Evolutionary conservation across 176 grass and related monocot genomes (phyloP), one percentile per base, ranked within the genome.

Genomic region (Puccinellia tenuiflora): DNA sequence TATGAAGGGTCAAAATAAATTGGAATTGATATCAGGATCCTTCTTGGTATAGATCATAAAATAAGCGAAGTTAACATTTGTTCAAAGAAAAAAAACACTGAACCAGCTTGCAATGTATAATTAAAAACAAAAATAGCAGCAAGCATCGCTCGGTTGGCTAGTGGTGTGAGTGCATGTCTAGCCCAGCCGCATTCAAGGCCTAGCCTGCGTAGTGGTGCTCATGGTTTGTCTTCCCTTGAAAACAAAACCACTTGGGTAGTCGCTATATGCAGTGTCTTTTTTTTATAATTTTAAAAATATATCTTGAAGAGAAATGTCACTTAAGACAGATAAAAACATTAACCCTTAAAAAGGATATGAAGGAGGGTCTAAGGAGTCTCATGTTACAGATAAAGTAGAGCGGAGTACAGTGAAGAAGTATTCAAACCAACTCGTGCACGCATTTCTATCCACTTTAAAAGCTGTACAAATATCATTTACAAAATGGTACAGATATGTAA

Each of bases 1-100:
- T 97, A 66, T 9, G 51, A 73, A 79, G 3, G 8, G 38, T 75
- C 30, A 35, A 83, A 83, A 62, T 35, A 73, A 37, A 33, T 51
- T 48, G 40, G 21, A 1, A 57, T 56, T 75, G 66, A 42, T 46
- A 39, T 59, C 7, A 71, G 7, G 29, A 53, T 20, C 15, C 35
- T 48, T 42, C 13, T 21, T 83, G 65, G 37, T 13, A 78, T 39
- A 65, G 7, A 14, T 46, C 1, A 57, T 52, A 68, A 68, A 18
- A 25, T 22, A 56, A 75, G 29, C 1, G 31, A 51, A 79, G 6
- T 31, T 39, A 18, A 60, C 56, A 56, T 37, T 0, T 73, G n/a
- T 50, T 45, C 7, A 4, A 46, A 45, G n/a, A 43, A 34, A 70
- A 15, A 48, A 72, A 47, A 29, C 69, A 73, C 16, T 73, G 15